Evolutionary conservation across 441 rosid genomes (phyloP), one percentile per base, ranked within the genome.

Genomic region (Pelargonium cotyledonis): DNA sequence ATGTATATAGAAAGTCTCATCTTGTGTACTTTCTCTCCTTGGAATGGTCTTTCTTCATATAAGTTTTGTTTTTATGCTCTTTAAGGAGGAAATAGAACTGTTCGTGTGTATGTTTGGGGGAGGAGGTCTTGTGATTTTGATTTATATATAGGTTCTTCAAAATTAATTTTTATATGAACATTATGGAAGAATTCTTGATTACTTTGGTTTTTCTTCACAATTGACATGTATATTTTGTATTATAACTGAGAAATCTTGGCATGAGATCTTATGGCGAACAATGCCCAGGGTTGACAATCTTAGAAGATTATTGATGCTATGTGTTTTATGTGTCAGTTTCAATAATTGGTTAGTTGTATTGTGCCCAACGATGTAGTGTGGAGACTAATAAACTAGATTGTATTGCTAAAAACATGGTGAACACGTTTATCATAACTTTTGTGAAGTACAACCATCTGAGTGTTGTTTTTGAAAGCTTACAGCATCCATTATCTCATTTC

Each of bases 301-400:
- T 44, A 58, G 71, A 43, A 18, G 18, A 7, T 18, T 47, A 2
- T 18, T 4, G 8, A 9, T 70, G 63, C 11, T n/a, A 14, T 35
- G 23, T 51, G n/a, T 65, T 31, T 8, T 65, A 2, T 64, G 7
- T 69, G 62, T 58, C 14, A 51, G 49, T 63, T 47, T 66, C 40
- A 65, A 58, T 38, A 16, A 69, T 62, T 62, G 51, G 44, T 41
- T 41, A 41, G 44, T 8, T 41, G 1, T 6, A 41, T 41, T 41
- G 9, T 41, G 44, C 44, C 44, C 44, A 41, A 41, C 44, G 5
- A 6, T 41, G 44, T 41, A 41, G 16, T 49, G 57, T 11, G 12
- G 57, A 49, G n/a, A 10, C 16, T 12, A 11, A 49, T 3, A 10
- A 49, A 49, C 57, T 49, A 49, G 57, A 49, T 49, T n/a, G 7